Evolutionary conservation across 2,329 filamentous ascomycete genomes (phyloP).

Genomic region (Stachybotrys elegans): DNA sequence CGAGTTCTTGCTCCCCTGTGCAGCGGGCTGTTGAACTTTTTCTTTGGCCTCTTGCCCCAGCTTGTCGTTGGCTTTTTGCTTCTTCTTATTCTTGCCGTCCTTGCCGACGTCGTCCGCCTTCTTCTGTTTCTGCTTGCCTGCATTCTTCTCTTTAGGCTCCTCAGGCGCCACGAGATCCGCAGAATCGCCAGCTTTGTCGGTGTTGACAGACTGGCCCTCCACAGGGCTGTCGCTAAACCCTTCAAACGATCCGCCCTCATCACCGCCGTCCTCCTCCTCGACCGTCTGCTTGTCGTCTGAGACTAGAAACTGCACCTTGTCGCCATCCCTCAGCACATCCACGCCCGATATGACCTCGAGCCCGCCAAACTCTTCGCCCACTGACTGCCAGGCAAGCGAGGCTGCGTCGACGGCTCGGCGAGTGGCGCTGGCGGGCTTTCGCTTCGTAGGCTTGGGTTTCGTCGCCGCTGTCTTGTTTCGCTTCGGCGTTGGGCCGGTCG

Average conservation of each 20-base stretch:
- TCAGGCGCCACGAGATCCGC: conserved; percentile 23
- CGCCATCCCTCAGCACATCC: conserved; percentile 67
- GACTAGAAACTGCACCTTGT: conserved; percentile 52
- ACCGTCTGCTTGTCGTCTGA: conserved; percentile 15
- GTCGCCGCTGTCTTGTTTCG: conserved; percentile 24
- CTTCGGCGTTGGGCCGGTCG: conserved; percentile 27
- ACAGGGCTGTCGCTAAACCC: conserved; percentile 53
- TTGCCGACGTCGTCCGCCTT: conserved; percentile 23
- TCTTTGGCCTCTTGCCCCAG: conserved; percentile 29
- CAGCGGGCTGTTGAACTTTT: conserved; percentile 28
- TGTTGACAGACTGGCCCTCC: conserved; percentile 25
- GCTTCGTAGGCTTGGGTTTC: conserved; percentile 12
- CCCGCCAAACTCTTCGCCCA: conserved; percentile 90
- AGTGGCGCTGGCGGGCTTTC: conserved; percentile 15
- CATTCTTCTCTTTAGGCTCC: conserved; percentile 20
- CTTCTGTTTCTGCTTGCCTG: conserved; percentile 26
- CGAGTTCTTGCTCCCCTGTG: conserved; percentile 34
- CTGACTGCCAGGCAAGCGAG: conserved; percentile 59
- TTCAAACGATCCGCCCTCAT: conserved; percentile 55
- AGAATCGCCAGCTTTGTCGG: conserved; percentile 25
- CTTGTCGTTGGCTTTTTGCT: conserved; percentile 21
- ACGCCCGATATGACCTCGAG: conserved; percentile 90
- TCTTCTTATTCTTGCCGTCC: conserved; percentile 17
- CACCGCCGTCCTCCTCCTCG: conserved; percentile 33
- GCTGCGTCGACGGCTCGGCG: conserved; percentile 36